Evolutionary conservation across 2,329 filamentous ascomycete genomes (phyloP), one percentile per base, ranked within the genome.

Genomic region (Ilyonectria robusta): DNA sequence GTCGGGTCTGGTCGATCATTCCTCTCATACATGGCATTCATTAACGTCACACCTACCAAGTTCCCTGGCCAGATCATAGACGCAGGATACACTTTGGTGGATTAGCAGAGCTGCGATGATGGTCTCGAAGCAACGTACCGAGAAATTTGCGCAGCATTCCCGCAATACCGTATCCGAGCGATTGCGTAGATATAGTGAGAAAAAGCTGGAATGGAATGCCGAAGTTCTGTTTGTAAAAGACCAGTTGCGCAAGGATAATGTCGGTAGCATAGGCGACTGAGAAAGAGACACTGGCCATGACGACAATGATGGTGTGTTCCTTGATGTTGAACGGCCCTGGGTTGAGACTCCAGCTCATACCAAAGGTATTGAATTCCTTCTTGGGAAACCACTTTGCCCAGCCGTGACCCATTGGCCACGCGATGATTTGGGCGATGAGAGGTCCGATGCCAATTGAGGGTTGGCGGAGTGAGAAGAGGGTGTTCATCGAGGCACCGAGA

Each of bases 51-150:
- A 6, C 88, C 87, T 59, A 92, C 90, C 26, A 94, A 82, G 56
- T 89, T 92, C 2, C 84, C 85, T 0, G 92, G 92, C 91, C 92
- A 94, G 65, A 94, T 93, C 90, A 94, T 93, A 10, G 91, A 88
- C 0, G 91, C 89, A 4, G 88, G 89, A 71, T 90, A 89, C 11
- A 89, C 86, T 88, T 61, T 6, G 21, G 9, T 17, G 2, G 1
- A 47, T 75, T n/a, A 75, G 70, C 55, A 35, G 46, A n/a, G 8
- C 17, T 17, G 13, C n/a, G 1, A 4, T n/a, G 33, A 4, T 4
- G 6, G n/a, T 13, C 10, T 7, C 1, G 8, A 17, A 31, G 7
- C 1, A 37, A 70, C 84, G 68, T 67, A 88, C 87, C 87, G 17
- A 93, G 78, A 73, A 91, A 92, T 68, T 86, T 87, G 63, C 89